phyloP scores from a whole-genome alignment of 2,329 filamentous ascomycete genomes.

The Sarocladium kiliense region DNA sequence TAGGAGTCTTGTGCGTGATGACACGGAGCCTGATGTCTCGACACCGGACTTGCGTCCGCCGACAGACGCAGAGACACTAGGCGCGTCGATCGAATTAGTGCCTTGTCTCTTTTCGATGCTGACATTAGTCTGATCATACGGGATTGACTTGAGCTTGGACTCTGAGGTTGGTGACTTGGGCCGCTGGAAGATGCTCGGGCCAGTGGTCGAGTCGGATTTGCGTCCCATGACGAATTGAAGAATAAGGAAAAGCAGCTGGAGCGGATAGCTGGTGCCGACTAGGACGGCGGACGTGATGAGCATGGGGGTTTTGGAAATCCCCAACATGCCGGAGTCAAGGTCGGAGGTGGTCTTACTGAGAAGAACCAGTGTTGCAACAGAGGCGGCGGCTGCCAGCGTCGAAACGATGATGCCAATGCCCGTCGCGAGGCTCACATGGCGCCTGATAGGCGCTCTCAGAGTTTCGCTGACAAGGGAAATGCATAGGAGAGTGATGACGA shows the following conservation, averaged over 20 bases:
- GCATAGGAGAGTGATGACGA: constrained; percentile 12
- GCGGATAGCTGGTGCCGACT: constrained; percentile 22
- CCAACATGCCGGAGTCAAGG: constrained; percentile 31
- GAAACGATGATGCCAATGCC: constrained; percentile 17
- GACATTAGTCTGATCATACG: constrained; percentile 23
- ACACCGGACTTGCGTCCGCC: constrained; percentile 35
- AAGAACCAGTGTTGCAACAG: constrained; percentile 31
- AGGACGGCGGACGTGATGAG: constrained; percentile 15
- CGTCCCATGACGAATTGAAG: constrained; percentile 31
- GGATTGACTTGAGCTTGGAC: constrained; percentile 16
- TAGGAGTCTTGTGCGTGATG: constrained; percentile 52
- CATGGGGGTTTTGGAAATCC: constrained; percentile 33
- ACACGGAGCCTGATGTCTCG: constrained; percentile 42
- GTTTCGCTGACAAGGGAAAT: neutral
- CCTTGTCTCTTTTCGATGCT: constrained; percentile 21
- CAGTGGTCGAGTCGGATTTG: constrained; percentile 12
- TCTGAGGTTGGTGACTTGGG: neutral
- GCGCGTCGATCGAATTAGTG: constrained; percentile 10
- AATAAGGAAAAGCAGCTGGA: constrained; percentile 38
- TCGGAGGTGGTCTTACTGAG: constrained; percentile 27
- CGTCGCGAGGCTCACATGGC: neutral
- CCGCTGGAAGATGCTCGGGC: neutral
- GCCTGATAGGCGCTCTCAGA: neutral
- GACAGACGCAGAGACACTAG: constrained; percentile 16
- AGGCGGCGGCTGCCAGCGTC: constrained; percentile 32